These are phyloP conservation scores for Psilocybe cubensis DNA, from an alignment of 768 basidiomycete genomes.

Conservation along the genomic window DNA sequence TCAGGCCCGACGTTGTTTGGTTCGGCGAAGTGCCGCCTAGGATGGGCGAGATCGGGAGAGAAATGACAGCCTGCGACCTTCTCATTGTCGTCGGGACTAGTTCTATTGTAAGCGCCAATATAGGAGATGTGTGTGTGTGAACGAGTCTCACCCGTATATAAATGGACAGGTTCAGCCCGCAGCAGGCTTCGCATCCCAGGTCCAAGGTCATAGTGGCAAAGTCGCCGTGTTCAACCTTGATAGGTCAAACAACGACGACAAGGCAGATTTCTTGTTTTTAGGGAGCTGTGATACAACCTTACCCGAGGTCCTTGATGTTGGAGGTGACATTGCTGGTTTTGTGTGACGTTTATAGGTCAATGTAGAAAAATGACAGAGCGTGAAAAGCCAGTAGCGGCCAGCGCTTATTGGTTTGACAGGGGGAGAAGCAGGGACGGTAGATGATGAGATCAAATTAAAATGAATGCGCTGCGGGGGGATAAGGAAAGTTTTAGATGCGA, in stretches of 20 bases:
- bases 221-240: slow-evolving; percentile 45
- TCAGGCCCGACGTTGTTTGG: slow-evolving; percentile 49
- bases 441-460: background rate
- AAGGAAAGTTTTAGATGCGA: background rate
- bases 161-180: slow-evolving; percentile 36
- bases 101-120: slow-evolving; percentile 32
- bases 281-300: slow-evolving; percentile 50
- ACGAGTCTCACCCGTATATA: background rate
- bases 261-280: slow-evolving; percentile 51
- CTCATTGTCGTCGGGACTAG: slow-evolving; percentile 49
- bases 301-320: slow-evolving; percentile 37
- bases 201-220: slow-evolving; percentile 37
- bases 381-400: background rate
- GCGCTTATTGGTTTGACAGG: background rate
- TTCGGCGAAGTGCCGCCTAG: slow-evolving; percentile 42
- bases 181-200: slow-evolving; percentile 33
- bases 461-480: background rate
- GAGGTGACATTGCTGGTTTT: slow-evolving; percentile 13
- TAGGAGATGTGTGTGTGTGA: background rate
- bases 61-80: slow-evolving; percentile 39
- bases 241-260: slow-evolving; percentile 34
- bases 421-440: background rate
- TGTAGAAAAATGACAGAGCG: no score
- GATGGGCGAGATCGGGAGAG: slow-evolving; percentile 36
- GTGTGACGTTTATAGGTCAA: background rate